These are phyloP conservation scores for Coleophoma cylindrospora DNA, from an alignment of 2,329 filamentous ascomycete species.

Conservation along the genomic window DNA sequence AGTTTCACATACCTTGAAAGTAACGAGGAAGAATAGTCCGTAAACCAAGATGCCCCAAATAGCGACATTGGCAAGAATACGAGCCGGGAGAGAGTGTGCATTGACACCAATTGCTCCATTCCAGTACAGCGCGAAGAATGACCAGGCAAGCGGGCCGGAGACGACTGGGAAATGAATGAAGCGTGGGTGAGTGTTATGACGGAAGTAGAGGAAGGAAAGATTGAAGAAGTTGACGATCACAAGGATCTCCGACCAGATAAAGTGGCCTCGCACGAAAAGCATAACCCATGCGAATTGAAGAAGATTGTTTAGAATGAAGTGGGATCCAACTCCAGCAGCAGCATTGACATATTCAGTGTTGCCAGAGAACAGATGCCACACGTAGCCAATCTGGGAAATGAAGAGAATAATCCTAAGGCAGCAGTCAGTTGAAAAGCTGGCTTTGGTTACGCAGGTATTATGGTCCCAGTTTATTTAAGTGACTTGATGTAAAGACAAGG, in stretches of 20 bases:
- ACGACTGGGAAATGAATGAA: slow-evolving; percentile 74
- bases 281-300: slow-evolving; percentile 78
- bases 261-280: slow-evolving; percentile 73
- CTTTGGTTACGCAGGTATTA: background rate
- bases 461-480: too few relatives aligned
- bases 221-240: slow-evolving; percentile 80
- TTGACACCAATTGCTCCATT: slow-evolving; percentile 81
- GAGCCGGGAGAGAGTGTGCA: slow-evolving; percentile 59
- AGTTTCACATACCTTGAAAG: slow-evolving; percentile 54
- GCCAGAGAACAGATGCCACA: slow-evolving; percentile 69
- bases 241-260: slow-evolving; percentile 71
- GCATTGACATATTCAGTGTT: slow-evolving; percentile 58
- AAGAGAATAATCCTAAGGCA: slow-evolving; percentile 62
- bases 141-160: slow-evolving; percentile 78
- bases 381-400: slow-evolving; percentile 70
- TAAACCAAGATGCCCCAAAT: slow-evolving; percentile 80
- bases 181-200: slow-evolving; percentile 64
- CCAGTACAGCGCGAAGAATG: slow-evolving; percentile 83
- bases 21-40: slow-evolving; percentile 69
- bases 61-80: slow-evolving; percentile 80
- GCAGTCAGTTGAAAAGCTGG: background rate
- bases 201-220: slow-evolving; percentile 73
- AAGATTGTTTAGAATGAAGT: slow-evolving; percentile 84
- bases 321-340: slow-evolving; percentile 72
- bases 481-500: background rate